phyloP scores from a whole-genome alignment of 805 yeast genomes.

The Myxozyma sirexii region DNA sequence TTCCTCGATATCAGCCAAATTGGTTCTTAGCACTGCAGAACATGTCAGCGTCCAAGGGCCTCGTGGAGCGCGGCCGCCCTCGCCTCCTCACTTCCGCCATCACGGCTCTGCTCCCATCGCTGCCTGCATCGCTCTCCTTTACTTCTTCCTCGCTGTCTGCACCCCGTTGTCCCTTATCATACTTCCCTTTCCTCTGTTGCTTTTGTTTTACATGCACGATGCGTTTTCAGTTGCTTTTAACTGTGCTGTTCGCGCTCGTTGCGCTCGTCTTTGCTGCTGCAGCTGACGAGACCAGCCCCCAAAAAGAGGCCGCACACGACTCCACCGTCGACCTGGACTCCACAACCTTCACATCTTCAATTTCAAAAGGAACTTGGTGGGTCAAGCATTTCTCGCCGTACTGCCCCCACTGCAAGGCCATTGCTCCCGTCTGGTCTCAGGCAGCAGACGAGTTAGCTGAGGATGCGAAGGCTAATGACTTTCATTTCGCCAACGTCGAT shows the following conservation, averaged over 20 bases:
- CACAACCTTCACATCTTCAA: constrained; percentile 5
- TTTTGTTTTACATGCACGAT: neutral
- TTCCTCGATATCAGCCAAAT: neutral
- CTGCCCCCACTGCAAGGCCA: constrained; percentile 75
- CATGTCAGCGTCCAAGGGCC: neutral
- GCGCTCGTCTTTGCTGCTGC: constrained; percentile 7
- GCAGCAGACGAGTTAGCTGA: constrained; percentile 59
- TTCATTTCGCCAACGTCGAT: constrained; percentile 71
- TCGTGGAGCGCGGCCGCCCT: constrained; percentile 3
- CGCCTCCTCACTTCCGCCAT: neutral
- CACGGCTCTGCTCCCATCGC: neutral
- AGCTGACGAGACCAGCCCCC: constrained; percentile 6
- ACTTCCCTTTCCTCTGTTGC: neutral
- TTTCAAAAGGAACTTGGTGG: constrained; percentile 59
- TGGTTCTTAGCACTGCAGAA: neutral
- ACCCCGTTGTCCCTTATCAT: neutral
- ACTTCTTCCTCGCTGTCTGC: neutral
- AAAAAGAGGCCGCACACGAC: neutral
- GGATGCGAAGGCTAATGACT: constrained; percentile 50
- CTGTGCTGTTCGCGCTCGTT: constrained; percentile 4
- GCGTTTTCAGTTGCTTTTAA: constrained; percentile 8
- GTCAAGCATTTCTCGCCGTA: constrained; percentile 91
- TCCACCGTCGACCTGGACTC: constrained; percentile 30
- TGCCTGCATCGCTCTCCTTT: neutral
- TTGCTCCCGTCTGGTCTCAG: constrained; percentile 83